phyloP scores from a whole-genome alignment of 225 moss, liverwort and hornwort genomes.

The Lunularia cruciata region DNA sequence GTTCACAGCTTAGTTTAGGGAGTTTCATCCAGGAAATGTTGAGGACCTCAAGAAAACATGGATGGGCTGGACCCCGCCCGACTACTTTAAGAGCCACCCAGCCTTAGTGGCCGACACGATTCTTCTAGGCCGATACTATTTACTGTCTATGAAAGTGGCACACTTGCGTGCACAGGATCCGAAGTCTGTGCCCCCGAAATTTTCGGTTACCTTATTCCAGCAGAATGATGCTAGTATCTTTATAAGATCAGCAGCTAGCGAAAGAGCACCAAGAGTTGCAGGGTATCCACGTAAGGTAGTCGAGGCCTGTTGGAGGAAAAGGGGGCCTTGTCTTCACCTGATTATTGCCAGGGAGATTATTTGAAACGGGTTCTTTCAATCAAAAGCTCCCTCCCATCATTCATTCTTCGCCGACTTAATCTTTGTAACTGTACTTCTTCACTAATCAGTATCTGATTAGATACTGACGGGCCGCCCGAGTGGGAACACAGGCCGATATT shows the following conservation, averaged over 20 bases:
- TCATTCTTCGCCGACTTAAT: conserved; percentile 18
- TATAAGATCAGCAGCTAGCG: not conserved
- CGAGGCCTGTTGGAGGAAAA: conserved; percentile 12
- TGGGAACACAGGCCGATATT: conserved; percentile 9
- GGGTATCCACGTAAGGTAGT: conserved; percentile 8
- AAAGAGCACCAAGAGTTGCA: conserved; percentile 8
- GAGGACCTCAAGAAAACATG: conserved; percentile 3
- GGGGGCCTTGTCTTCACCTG: not conserved
- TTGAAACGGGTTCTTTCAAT: conserved; percentile 10
- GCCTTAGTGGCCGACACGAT: not conserved
- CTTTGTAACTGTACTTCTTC: conserved; percentile 17
- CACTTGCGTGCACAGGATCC: conserved; percentile 9
- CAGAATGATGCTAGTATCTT: not conserved
- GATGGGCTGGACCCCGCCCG: not conserved
- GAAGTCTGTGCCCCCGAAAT: not conserved
- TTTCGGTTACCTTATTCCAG: conserved; percentile 3
- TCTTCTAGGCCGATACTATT: conserved; percentile 9
- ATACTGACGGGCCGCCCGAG: conserved; percentile 18
- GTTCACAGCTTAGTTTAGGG: conserved; percentile 7
- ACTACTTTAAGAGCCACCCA: not conserved
- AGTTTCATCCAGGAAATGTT: not conserved
- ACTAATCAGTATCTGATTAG: conserved; percentile 7
- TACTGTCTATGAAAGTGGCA: not conserved
- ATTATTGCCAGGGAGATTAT: conserved; percentile 8
- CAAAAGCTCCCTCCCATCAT: conserved; percentile 4